Evolutionary conservation across 805 yeast species (phyloP).

Genomic region (Lipomyces anomalus): DNA sequence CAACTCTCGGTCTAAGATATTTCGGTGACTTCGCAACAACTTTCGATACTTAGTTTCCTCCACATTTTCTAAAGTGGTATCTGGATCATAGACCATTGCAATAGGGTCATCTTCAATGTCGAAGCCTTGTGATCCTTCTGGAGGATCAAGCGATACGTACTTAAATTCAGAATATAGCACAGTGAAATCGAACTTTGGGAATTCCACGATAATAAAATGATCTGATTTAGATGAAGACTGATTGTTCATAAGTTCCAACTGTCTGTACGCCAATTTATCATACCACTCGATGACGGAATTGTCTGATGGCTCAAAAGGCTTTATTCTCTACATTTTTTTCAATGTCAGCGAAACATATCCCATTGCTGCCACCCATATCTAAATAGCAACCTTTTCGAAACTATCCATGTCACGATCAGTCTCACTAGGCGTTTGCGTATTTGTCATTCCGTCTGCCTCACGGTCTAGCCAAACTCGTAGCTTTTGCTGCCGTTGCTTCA

Average conservation of each 20-base stretch:
- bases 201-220: slow-evolving; percentile 47
- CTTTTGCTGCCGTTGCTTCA: slow-evolving; percentile 68
- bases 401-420: slow-evolving; percentile 39
- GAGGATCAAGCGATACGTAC: slow-evolving; percentile 29
- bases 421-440: slow-evolving; percentile 28
- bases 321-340: slow-evolving; percentile 31
- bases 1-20: slow-evolving; percentile 71
- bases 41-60: slow-evolving; percentile 82
- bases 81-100: slow-evolving; percentile 58
- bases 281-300: slow-evolving; percentile 62
- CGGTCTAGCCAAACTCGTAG: slow-evolving; percentile 41
- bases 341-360: not conserved
- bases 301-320: slow-evolving; percentile 65
- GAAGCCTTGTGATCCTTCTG: slow-evolving; percentile 10
- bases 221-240: slow-evolving; percentile 13
- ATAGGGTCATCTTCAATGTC: slow-evolving; percentile 17
- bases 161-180: slow-evolving; percentile 60
- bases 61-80: slow-evolving; percentile 65
- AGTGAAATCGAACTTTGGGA: slow-evolving; percentile 65
- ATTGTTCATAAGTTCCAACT: slow-evolving; percentile 41
- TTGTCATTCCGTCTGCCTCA: slow-evolving; percentile 32
- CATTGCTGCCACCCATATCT: slow-evolving; percentile 12
- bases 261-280: slow-evolving; percentile 57
- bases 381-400: too few relatives aligned
- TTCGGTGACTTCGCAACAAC: slow-evolving; percentile 75